Base-by-base conservation (phyloP, 441 rosid genomes). In the Breynia disticha region DNA sequence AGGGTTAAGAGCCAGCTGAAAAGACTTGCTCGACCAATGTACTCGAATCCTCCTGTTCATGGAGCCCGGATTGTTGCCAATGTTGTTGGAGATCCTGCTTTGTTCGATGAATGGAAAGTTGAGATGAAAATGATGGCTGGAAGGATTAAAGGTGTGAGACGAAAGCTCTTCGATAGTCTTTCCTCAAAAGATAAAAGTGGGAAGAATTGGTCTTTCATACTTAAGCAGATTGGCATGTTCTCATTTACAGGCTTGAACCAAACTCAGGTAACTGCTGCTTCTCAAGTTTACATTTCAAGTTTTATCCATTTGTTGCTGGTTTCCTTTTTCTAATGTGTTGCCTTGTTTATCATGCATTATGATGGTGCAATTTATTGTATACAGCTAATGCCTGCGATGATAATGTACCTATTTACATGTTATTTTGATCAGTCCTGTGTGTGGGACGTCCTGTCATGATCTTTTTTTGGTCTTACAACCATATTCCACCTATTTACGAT, bases 101-200 rank as follows among this genome's bases (percentile, higher is more conserved):
- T 87, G 59, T 91, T 87, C 55, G 39, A 60, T 18, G 98, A 88
- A 60, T 91, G 97, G 98, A 91, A 88, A 68, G 81, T 68, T 15
- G 97, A 91, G 83, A 91, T 91, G 98, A 89, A 91, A 61, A 75
- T 82, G 82, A 84, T 91, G 97, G 98, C 95, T 0, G 97, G 98
- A 65, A 88, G 98, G 75, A 88, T 88, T 38, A 88, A 83, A 73
- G 75, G 72, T 3, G 96, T 88, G 63, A 84, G 98, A 65, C 89
- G 84, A 56, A 68, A 78, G 65, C 66, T 91, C 44, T 86, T 69
- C 21, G 86, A 88, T 56, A 78, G 87, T 66, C 89, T 91, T 19
- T 67, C 72, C 15, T 63, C 82, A 47, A 86, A 84, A 71, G 98
- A 91, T 57, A 86, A 76, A 68, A 84, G 90, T 19, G 85, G 95